Conservation (phyloP, 2,329 filamentous ascomycete genomes). For the Ceratocystis variospora region DNA sequence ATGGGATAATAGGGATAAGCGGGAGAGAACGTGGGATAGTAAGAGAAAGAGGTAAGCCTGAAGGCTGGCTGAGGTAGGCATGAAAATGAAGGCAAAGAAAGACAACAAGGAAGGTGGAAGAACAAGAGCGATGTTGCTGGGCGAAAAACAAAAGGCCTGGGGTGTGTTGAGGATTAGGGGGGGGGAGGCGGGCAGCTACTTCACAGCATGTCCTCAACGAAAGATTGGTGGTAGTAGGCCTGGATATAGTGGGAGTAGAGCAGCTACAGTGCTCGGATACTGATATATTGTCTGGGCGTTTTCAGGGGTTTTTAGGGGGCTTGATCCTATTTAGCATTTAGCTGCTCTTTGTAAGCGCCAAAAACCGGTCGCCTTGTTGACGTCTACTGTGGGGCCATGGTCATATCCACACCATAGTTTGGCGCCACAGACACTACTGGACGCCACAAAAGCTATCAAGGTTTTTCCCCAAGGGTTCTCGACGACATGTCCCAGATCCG, state of each 20-base stretch:
- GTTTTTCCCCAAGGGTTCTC: not conserved
- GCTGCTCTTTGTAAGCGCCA: not conserved
- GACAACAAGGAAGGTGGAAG: not conserved
- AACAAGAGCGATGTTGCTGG: not conserved
- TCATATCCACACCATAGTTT: not conserved
- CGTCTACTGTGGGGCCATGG: not conserved
- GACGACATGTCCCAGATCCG: not conserved
- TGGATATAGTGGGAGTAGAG: not conserved
- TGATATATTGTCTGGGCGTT: no score
- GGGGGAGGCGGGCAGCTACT: not conserved
- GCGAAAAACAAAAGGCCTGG: not conserved
- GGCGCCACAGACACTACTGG: not conserved
- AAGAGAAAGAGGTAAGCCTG: not conserved
- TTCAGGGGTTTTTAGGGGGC: not conserved
- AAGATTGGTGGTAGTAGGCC: not conserved
- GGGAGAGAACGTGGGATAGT: not conserved
- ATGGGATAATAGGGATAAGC: not conserved
- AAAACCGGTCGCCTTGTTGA: not conserved
- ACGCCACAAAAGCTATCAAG: not conserved
- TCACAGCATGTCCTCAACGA: not conserved
- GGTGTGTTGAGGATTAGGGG: not conserved
- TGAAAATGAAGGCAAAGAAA: not conserved
- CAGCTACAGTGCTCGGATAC: no score
- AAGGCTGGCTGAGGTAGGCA: not conserved
- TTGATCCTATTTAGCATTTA: not conserved